Evolutionary conservation across 2,329 filamentous ascomycete genomes (phyloP), one percentile per base, ranked within the genome.

Genomic region (Hyphodiscus sp.): DNA sequence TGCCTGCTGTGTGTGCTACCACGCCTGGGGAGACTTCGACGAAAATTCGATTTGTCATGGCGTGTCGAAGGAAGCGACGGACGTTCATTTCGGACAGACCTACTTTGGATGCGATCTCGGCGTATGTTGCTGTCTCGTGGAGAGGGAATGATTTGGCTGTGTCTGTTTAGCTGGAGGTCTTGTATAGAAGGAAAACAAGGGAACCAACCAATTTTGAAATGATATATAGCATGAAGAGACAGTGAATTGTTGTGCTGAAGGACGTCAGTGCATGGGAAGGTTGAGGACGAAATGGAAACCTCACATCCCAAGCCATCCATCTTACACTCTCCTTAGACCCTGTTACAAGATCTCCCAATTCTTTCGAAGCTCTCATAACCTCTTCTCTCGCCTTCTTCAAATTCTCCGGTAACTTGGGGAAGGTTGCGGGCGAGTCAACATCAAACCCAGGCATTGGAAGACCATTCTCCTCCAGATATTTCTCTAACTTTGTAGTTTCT

Each of bases 11-110:
- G 63, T 85, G 82, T 9, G 74, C 75, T 55, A 84, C 74, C 2
- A 73, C 56, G 1, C 76, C 75, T 0, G 76, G 74, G 5, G 65
- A 64, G 0, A 76, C 73, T 59, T 84, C 80, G 44, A 68, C 63
- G 66, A 85, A 82, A 53, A 84, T 72, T 11, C 71, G 69, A 58
- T 76, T 78, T 13, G 79, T 82, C 73, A 83, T 82, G 41, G 76
- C 78, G 63, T 82, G 75, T 8, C 80, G 76, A 26, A 81, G 65
- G 7, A 78, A 67, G 45, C 78, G 75, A 13, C 74, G 71, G 18
- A 81, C 69, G 60, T 80, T 79, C 57, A 75, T 70, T 26, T 74
- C 67, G 58, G 78, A 74, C 20, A 80, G 64, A 0, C 70, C 60
- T 0, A 75, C 76, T 58, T 74, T 74, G 45, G 68, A 58, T 47